Evolutionary conservation across 1,139 yeast species (phyloP).

Genomic region (Geotrichum aggregatum): DNA sequence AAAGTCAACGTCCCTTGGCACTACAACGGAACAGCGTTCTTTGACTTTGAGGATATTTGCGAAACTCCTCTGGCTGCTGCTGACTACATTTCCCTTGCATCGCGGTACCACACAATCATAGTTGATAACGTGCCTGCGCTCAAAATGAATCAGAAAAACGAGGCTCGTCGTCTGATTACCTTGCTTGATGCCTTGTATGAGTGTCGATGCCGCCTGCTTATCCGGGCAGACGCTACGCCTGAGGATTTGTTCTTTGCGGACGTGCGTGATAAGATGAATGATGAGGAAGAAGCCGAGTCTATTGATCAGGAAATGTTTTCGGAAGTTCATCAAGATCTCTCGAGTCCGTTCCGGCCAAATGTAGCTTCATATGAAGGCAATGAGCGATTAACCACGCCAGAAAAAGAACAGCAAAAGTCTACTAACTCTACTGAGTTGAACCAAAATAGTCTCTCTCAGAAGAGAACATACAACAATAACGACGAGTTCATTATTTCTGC

Average conservation of each 20-base stretch:
- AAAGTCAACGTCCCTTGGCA: conserved; percentile 47
- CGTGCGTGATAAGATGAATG: conserved; percentile 28
- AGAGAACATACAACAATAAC: conserved; percentile 9
- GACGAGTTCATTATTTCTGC: conserved; percentile 10
- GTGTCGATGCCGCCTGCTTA: conserved; percentile 54
- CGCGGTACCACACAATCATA: conserved; percentile 53
- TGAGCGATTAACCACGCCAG: conserved; percentile 35
- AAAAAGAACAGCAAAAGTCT: neutral
- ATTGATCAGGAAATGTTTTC: conserved; percentile 70
- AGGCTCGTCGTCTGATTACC: conserved; percentile 64
- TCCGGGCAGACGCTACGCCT: conserved; percentile 49
- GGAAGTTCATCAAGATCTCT: conserved; percentile 55
- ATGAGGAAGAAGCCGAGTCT: conserved; percentile 24
- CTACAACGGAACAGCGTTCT: conserved; percentile 45
- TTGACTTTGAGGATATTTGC: conserved; percentile 56
- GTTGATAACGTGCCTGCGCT: conserved; percentile 61
- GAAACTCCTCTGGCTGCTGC: conserved; percentile 58
- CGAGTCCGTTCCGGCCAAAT: conserved; percentile 67
- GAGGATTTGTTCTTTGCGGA: conserved; percentile 58
- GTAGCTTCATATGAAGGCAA: conserved; percentile 57
- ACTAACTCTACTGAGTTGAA: too few species aligned
- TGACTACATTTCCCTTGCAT: conserved; percentile 65
- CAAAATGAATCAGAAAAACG: conserved; percentile 57
- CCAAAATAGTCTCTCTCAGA: too few species aligned
- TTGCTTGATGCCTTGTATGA: conserved; percentile 67